Evolutionary conservation across 164 flowering plant species (phyloP), one percentile per base, ranked within the genome.

Genomic region (Tetracentron sinense): DNA sequence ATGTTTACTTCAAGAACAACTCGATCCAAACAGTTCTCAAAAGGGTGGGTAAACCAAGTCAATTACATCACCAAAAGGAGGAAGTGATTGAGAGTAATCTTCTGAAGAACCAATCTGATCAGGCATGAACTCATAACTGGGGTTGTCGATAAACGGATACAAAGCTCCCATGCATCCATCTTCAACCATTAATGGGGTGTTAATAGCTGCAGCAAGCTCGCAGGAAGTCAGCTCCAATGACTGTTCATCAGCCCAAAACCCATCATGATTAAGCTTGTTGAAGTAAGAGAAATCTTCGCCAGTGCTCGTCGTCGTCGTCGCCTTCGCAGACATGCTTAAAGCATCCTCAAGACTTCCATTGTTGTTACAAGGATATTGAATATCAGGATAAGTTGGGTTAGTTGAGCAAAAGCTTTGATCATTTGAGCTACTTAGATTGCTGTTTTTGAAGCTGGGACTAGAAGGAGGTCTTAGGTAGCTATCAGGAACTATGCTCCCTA

Each of bases 401-500:
- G 5, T 42, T 29, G 64, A 35, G 62, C 51, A 19, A 17, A 50
- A 58, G 54, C 22, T 51, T 48, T 74, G 66, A 53, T 47, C 66
- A 28, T 20, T 42, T 5, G 65, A 64, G 56, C 44, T 20, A n/a
- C 51, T 23, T 20, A 33, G 38, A 17, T 27, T 46, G 54, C 53
- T 49, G 26, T 55, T 51, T 23, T 67, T 62, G 21, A 59, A 60
- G 67, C 54, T 53, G 30, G 72, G 47, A 42, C 20, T 57, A 33
- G 69, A 44, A 67, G 88, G 74, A 26, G 88, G 90, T 25, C 75
- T 84, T 56, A 91, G 59, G 75, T 82, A 88, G 68, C 64, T 83
- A 14, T 82, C 82, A 54, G 96, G 93, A 14, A 94, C 87, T 52
- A 94, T 83, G 77, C 96, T 84, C 54, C 70, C 84, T 71, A 94